Evolutionary conservation across 23 red algal species (phyloP).

Genomic region (Gracilaria domingensis): DNA sequence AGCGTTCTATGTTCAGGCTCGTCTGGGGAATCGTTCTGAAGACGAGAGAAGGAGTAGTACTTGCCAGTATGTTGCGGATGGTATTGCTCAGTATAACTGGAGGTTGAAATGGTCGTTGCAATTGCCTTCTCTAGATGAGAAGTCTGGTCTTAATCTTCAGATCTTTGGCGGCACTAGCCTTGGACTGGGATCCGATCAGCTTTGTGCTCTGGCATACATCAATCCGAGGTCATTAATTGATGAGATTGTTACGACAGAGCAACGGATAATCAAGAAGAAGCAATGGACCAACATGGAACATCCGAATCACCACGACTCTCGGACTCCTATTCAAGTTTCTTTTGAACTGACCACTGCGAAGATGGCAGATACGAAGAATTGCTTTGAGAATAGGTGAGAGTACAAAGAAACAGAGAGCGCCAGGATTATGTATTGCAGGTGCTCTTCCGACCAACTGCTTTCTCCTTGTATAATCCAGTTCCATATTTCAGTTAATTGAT

Average conservation of each 20-base stretch:
- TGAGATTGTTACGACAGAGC: constrained; percentile 53
- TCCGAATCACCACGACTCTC: constrained; percentile 76
- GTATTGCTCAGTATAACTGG: constrained; percentile 78
- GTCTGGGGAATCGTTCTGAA: constrained; percentile 71
- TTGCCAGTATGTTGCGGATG: constrained; percentile 82
- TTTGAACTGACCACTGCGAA: constrained; percentile 70
- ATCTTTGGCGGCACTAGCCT: constrained; percentile 80
- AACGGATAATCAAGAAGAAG: constrained; percentile 79
- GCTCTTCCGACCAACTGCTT: constrained; percentile 80
- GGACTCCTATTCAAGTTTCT: constrained; percentile 61
- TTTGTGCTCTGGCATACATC: constrained; percentile 75
- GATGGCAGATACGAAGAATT: constrained; percentile 81
- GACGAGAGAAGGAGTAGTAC: constrained; percentile 58
- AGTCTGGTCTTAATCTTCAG: constrained; percentile 79
- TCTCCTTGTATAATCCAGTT: constrained; percentile 78
- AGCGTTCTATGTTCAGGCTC: constrained; percentile 70
- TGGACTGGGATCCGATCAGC: constrained; percentile 71
- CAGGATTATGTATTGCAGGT: constrained; percentile 77
- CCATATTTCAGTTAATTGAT: constrained; percentile 83
- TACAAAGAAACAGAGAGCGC: constrained; percentile 70
- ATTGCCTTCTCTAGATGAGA: constrained; percentile 72
- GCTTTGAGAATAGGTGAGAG: constrained; percentile 48
- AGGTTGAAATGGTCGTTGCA: constrained; percentile 82
- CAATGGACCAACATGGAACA: constrained; percentile 78
- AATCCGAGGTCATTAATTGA: constrained; percentile 81